Conservation (phyloP, 2,329 filamentous ascomycete species). For the Epichloe coenophiala region DNA sequence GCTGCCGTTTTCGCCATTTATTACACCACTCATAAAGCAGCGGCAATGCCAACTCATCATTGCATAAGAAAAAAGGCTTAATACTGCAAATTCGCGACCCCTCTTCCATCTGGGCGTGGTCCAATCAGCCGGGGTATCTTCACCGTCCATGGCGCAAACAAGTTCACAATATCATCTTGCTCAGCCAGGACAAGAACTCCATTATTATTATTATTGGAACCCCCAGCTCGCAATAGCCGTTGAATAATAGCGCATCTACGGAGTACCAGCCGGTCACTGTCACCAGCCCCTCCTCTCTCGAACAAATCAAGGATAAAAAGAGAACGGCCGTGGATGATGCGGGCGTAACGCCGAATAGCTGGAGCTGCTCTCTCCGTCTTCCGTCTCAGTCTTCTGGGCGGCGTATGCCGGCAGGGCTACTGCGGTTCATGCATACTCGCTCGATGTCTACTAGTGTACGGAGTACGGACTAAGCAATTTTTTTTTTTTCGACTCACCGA, state of each 20-base stretch:
- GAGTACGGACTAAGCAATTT: not conserved
- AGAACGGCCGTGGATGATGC: not conserved
- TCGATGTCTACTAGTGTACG: not conserved
- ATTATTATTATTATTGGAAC: not conserved
- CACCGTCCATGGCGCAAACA: slow-evolving; percentile 10
- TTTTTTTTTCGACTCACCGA: slow-evolving; percentile 5
- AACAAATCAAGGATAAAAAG: not conserved
- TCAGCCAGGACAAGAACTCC: not conserved
- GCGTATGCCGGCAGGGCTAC: slow-evolving; percentile 4
- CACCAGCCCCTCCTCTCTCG: slow-evolving; percentile 3
- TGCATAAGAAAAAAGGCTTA: slow-evolving; percentile 42
- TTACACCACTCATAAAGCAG: slow-evolving; percentile 10
- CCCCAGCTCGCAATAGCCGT: slow-evolving; percentile 5
- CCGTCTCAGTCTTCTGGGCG: not conserved
- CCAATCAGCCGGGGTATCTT: slow-evolving; percentile 14
- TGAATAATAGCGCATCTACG: slow-evolving; percentile 5
- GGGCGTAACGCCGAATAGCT: not conserved
- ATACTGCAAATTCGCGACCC: slow-evolving; percentile 3
- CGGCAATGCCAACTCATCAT: slow-evolving; percentile 64
- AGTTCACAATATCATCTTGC: slow-evolving; percentile 3
- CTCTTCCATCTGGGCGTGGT: slow-evolving; percentile 1
- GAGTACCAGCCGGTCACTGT: slow-evolving; percentile 3
- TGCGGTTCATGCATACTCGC: slow-evolving; percentile 6
- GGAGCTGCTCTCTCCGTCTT: not conserved
- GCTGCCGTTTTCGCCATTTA: slow-evolving; percentile 8